Conservation (phyloP, 495 filamentous ascomycete genomes). For the Aspergillus steynii region DNA sequence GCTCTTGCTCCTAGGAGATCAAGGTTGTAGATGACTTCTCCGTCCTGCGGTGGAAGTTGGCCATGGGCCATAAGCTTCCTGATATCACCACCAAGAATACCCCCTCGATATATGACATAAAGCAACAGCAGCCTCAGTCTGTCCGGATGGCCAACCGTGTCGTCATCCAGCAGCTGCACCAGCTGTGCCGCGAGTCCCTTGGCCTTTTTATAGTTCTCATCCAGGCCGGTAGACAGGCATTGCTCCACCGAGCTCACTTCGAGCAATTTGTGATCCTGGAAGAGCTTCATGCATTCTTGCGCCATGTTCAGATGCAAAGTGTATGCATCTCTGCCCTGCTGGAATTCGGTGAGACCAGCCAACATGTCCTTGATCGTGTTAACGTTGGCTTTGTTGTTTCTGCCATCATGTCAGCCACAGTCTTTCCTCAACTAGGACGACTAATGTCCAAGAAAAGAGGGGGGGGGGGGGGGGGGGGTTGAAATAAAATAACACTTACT, state of each 20-base stretch:
- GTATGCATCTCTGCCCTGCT: slow-evolving; percentile 92
- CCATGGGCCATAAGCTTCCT: slow-evolving; percentile 83
- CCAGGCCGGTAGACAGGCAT: slow-evolving; percentile 84
- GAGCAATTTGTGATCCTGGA: slow-evolving; percentile 77
- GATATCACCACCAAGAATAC: slow-evolving; percentile 84
- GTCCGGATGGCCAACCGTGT: slow-evolving; percentile 64
- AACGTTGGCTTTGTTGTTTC: slow-evolving; percentile 65
- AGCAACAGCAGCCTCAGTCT: slow-evolving; percentile 80
- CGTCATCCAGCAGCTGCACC: slow-evolving; percentile 83
- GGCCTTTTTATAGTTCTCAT: slow-evolving; percentile 88
- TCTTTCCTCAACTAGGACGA: background rate
- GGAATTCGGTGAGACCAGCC: slow-evolving; percentile 89
- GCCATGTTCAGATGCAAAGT: slow-evolving; percentile 96
- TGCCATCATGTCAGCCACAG: slow-evolving; percentile 21
- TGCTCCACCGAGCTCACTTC: slow-evolving; percentile 87
- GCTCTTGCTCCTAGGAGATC: slow-evolving; percentile 78
- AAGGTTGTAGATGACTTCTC: slow-evolving; percentile 72
- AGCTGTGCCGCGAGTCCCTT: slow-evolving; percentile 85
- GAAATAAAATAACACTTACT: slow-evolving; percentile 35
- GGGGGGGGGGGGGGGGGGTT: background rate
- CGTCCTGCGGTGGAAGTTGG: slow-evolving; percentile 70
- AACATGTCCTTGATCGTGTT: slow-evolving; percentile 97
- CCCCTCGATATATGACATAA: slow-evolving; percentile 85
- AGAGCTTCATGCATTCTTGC: slow-evolving; percentile 94
- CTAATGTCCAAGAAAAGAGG: background rate